Evolutionary conservation across 1,284 basidiomycete genomes (phyloP).

Genomic region (Amylostereum chailletii): DNA sequence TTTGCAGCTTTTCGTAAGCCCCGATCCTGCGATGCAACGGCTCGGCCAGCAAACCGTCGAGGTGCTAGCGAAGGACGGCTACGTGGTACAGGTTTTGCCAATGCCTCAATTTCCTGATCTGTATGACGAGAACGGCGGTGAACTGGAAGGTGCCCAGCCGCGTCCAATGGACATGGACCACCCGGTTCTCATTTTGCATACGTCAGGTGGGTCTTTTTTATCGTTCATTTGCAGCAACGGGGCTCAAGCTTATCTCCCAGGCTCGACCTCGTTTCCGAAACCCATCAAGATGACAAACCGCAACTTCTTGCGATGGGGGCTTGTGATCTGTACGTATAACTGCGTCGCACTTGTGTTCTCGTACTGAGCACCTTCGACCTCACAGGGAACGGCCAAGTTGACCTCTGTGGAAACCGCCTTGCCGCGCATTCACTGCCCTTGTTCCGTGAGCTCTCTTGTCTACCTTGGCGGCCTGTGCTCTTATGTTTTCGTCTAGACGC

Average conservation of each 20-base stretch:
- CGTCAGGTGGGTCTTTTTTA: neutral
- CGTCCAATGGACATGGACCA: neutral
- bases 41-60: slow-evolving; percentile 11
- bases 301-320: slow-evolving; percentile 4
- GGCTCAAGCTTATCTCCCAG: neutral
- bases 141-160: neutral
- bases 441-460: neutral
- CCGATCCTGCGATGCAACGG: slow-evolving; percentile 14
- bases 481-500: neutral
- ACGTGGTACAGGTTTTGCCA: neutral
- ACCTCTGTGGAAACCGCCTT: neutral
- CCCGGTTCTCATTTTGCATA: neutral
- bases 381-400: slow-evolving; percentile 6
- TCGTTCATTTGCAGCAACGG: neutral
- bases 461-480: neutral
- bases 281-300: slow-evolving; percentile 10
- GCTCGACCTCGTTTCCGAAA: neutral
- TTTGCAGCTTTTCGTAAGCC: slow-evolving; percentile 12
- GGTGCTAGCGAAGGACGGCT: slow-evolving; percentile 4
- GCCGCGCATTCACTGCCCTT: neutral
- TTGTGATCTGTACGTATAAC: slow-evolving; percentile 10
- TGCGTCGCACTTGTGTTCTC: neutral
- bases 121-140: slow-evolving; percentile 6
- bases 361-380: neutral
- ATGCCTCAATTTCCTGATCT: slow-evolving; percentile 8